A percentile compares a stretch with the other conserved stretches of the same genome.
phyloP scores from a whole-genome alignment of 2,329 filamentous ascomycete species.

The Colletotrichum orbiculare region DNA sequence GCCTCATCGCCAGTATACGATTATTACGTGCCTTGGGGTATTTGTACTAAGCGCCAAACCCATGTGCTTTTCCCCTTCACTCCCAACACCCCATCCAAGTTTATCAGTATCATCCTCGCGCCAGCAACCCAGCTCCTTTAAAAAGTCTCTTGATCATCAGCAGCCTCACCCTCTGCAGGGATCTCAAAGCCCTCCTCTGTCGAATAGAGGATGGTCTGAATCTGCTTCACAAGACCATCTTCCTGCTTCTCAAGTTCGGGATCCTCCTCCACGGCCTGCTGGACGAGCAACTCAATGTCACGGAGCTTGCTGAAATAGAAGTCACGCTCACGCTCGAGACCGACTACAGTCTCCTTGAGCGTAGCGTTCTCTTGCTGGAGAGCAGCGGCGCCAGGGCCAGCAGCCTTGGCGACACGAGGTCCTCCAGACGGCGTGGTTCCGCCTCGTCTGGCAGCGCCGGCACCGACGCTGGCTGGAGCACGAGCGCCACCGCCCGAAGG shows the following conservation, averaged over 20 bases:
- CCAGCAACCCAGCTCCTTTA: conserved; percentile 48
- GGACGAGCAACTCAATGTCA: conserved; percentile 94
- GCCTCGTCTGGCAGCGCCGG: conserved; percentile 61
- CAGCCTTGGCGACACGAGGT: conserved; percentile 58
- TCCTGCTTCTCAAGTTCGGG: conserved; percentile 95
- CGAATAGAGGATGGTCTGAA: conserved; percentile 96
- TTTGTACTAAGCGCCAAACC: conserved; percentile 36
- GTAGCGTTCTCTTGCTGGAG: conserved; percentile 87
- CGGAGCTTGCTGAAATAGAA: conserved; percentile 99
- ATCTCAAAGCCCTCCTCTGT: conserved; percentile 96
- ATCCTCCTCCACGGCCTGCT: conserved; percentile 92
- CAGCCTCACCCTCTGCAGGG: conserved; percentile 78
- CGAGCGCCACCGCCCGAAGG: conserved; percentile 59
- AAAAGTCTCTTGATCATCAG: conserved; percentile 85
- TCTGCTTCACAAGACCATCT: conserved; percentile 90
- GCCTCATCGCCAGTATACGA: conserved; percentile 33
- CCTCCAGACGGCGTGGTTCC: conserved; percentile 70
- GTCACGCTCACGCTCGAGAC: conserved; percentile 94
- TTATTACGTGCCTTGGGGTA: conserved; percentile 35
- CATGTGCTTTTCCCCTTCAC: conserved; percentile 26
- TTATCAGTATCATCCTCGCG: background rate
- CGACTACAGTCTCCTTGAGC: conserved; percentile 94
- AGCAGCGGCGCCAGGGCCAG: conserved; percentile 71
- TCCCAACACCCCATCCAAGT: conserved; percentile 20
- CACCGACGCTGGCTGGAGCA: conserved; percentile 59